Conservation (phyloP, 495 filamentous ascomycete genomes). For the Pyrenopolyporus hunteri region DNA sequence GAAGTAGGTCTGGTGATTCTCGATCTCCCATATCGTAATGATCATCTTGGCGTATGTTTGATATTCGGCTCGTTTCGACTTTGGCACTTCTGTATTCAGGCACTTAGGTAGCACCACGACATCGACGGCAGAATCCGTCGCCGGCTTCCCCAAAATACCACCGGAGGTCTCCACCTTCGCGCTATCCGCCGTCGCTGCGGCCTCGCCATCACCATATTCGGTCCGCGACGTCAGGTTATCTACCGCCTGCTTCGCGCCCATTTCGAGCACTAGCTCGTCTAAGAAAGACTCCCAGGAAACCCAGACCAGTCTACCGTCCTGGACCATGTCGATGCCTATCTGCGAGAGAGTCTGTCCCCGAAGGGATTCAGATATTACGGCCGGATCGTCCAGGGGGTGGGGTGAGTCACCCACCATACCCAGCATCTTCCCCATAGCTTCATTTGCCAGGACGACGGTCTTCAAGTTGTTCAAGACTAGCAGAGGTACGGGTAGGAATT, state of each 20-base stretch:
- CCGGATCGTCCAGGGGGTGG: constrained; percentile 35
- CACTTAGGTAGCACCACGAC: constrained; percentile 57
- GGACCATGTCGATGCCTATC: constrained; percentile 66
- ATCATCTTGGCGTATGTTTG: constrained; percentile 69
- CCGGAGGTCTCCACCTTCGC: neutral
- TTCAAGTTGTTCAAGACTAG: constrained; percentile 66
- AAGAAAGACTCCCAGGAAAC: constrained; percentile 62
- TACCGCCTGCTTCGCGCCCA: constrained; percentile 40
- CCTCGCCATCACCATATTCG: constrained; percentile 21
- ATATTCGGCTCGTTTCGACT: constrained; percentile 42
- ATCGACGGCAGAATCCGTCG: constrained; percentile 58
- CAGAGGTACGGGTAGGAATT: constrained; percentile 71
- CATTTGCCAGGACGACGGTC: constrained; percentile 71
- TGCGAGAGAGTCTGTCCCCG: constrained; percentile 63
- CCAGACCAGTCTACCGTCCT: constrained; percentile 61
- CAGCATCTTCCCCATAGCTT: constrained; percentile 70
- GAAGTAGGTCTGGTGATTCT: constrained; percentile 62
- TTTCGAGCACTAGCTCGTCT: constrained; percentile 56
- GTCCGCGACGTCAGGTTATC: neutral
- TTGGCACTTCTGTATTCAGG: constrained; percentile 35
- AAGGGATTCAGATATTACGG: constrained; percentile 50
- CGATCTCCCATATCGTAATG: constrained; percentile 66
- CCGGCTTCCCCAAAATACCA: constrained; percentile 36
- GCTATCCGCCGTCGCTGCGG: constrained; percentile 23
- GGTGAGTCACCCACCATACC: constrained; percentile 51